Evolutionary conservation across 805 yeast species (phyloP).

Genomic region (Cyberlindnera xylosilytica): DNA sequence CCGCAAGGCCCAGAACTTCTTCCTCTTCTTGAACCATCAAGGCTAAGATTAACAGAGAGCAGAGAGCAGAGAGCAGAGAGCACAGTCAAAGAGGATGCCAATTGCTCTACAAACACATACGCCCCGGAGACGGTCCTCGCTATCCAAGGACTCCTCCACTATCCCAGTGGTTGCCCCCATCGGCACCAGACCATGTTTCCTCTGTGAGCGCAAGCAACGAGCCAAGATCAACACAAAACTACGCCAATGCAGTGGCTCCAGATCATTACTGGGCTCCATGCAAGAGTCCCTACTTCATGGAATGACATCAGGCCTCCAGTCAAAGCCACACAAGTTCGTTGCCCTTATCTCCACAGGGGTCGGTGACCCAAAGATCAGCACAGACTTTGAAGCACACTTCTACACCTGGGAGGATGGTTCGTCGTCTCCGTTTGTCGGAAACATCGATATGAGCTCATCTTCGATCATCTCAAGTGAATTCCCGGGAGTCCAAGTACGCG

Average conservation of each 20-base stretch:
- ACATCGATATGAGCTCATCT: slow-evolving; percentile 25
- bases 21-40: no score
- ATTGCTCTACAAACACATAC: not conserved
- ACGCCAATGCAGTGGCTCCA: not conserved
- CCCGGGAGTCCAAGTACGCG: slow-evolving; percentile 25
- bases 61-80: no score
- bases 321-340: slow-evolving; percentile 26
- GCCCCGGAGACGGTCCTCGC: slow-evolving; percentile 9
- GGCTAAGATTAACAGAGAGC: no score
- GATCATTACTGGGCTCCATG: slow-evolving; percentile 17
- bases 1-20: no score
- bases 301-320: slow-evolving; percentile 20
- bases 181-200: slow-evolving; percentile 5
- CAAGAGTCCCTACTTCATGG: slow-evolving; percentile 25
- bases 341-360: slow-evolving; percentile 21
- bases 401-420: slow-evolving; percentile 20
- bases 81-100: no score
- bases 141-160: slow-evolving; percentile 7
- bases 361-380: slow-evolving; percentile 2
- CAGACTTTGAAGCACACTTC: slow-evolving; percentile 28
- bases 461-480: slow-evolving; percentile 7
- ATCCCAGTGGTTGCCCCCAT: not conserved
- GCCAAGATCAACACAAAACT: not conserved
- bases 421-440: slow-evolving; percentile 32
- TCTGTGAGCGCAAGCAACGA: slow-evolving; percentile 4